Base-by-base conservation (phyloP, 2,329 filamentous ascomycete genomes). In the Calonectria naviculata region DNA sequence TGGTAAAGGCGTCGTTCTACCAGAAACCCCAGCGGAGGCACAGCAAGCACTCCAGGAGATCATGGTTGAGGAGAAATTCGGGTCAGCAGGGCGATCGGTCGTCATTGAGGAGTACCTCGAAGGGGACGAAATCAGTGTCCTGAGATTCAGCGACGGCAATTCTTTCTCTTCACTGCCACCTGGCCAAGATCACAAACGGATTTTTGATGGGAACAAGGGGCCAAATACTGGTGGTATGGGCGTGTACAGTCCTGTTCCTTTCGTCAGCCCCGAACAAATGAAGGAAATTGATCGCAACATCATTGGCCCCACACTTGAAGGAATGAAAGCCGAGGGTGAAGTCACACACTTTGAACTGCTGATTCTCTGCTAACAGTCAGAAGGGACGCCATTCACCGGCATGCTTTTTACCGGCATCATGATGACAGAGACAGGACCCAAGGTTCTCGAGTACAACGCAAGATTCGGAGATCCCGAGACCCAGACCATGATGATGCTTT, bases 191-290 rank as follows among this genome's bases (percentile, higher is more conserved):
- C 92, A 94, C 83, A 94, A 94, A 84, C 87, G 91, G 10, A 91
- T 93, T 64, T 88, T 88, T 60, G 93, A 94, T 71, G 90, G 90
- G 42, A 92, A 94, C 78, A 85, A 88, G 54, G 93, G 93, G 0
- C 91, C 91, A 2, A 94, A 94, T 79, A 94, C 93, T 13, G 93
- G 93, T 65, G 93, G 93, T 17, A 94, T 94, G 93, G 93, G 93
- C 2, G 93, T 92, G 67, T 94, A 94, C 81, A 91, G 92, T 2
- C 90, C 90, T 4, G 92, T 92, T 1, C 88, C 84, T 17, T 88
- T 90, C 79, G 86, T 87, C 5, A 86, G 87, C 2, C 41, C 71
- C 58, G 85, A 88, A 19, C 82, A 91, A 2, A 84, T 92, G 17
- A 87, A 88, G 1, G 83, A 88, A 69, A 88, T 93, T 60, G 88